These are phyloP conservation scores for Ogataea chonburiensis DNA, from an alignment of 805 yeast genomes.

Conservation along the genomic window DNA sequence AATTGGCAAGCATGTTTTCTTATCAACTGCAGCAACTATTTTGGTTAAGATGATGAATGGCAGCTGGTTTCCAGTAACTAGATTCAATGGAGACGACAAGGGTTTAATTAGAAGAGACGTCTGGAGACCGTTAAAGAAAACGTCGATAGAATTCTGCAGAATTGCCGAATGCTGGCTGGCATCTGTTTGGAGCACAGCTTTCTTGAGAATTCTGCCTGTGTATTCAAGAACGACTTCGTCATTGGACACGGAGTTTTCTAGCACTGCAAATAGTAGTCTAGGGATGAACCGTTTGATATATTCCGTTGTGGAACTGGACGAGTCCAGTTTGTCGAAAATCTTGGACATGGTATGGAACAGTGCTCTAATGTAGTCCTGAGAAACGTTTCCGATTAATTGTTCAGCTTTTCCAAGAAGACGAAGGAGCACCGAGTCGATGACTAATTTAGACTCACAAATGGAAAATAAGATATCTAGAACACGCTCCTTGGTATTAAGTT, in stretches of 20 bases:
- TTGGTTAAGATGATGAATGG: slow-evolving; percentile 43
- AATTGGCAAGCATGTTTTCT: slow-evolving; percentile 31
- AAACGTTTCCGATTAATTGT: slow-evolving; percentile 12
- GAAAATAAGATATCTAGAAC: slow-evolving; percentile 37
- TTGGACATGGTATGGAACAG: slow-evolving; percentile 25
- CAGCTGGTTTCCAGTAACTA: slow-evolving; percentile 32
- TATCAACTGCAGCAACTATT: slow-evolving; percentile 53
- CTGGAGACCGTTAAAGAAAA: slow-evolving; percentile 36
- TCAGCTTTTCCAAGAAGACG: slow-evolving; percentile 43
- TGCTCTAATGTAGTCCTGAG: slow-evolving; percentile 24
- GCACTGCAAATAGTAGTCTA: slow-evolving; percentile 30
- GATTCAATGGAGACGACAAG: slow-evolving; percentile 19
- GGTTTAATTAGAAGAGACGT: slow-evolving; percentile 18
- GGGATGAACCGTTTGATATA: slow-evolving; percentile 47
- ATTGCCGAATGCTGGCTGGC: slow-evolving; percentile 45
- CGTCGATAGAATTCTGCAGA: slow-evolving; percentile 36
- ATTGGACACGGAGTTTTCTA: slow-evolving; percentile 12
- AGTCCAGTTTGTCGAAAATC: slow-evolving; percentile 19
- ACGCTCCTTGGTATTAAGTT: slow-evolving; percentile 29
- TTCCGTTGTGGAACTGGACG: slow-evolving; percentile 23
- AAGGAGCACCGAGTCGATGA: slow-evolving; percentile 44
- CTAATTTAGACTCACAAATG: slow-evolving; percentile 41
- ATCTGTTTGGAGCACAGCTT: slow-evolving; percentile 41
- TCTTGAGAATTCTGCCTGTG: slow-evolving; percentile 42
- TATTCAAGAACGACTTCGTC: slow-evolving; percentile 37